Base-by-base conservation (phyloP, 108 stramenopile species). In the Pseudonitzschia pungens region DNA sequence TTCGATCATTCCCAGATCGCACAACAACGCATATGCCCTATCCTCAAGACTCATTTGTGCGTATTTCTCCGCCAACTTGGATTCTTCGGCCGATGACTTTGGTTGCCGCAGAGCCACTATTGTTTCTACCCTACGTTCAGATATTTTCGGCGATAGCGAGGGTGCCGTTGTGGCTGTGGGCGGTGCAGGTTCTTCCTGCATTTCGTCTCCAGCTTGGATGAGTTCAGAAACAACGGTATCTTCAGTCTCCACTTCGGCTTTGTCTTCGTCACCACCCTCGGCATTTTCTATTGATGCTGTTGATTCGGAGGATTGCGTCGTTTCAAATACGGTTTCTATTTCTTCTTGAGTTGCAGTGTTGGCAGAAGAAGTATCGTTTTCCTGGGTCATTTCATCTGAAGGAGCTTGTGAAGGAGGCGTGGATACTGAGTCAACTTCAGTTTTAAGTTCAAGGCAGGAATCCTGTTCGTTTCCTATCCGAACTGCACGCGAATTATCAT, bases 1-100 rank as follows among this genome's bases (percentile, higher is more conserved):
- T 41, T 78, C 74, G 14, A 83, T 48, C 76, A 82, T 82, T 4
- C 81, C 81, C 36, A 86, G 70, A 81, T 86, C 84, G 40, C 72
- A 16, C 54, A 87, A 67, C 31, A 87, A 76, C 50, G 69, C 42
- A 64, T 81, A 87, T 14, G 80, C 80, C 54, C 77, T 74, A 41
- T 87, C 87, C 24, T 75, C 87, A 52, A 87, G 48, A 70, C 70
- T 69, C 53, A 81, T 78, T 24, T 51, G 71, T 27, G 27, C 55
- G 63, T 71, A 78, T 52, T 71, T 75, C 24, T 45, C 71, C 51
- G 74, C 76, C 59, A 75, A 44, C 15, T 43, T 58, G 53, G 50
- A 52, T 75, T 68, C 80, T 57, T 74, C 69, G 44, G 45, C 43
- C 41, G 62, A 51, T 27, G 73, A 63, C 56, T 71, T 74, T 71